Evolutionary conservation across 31 red algal species (phyloP).

Genomic region (Odonthalia washingtoniensis): DNA sequence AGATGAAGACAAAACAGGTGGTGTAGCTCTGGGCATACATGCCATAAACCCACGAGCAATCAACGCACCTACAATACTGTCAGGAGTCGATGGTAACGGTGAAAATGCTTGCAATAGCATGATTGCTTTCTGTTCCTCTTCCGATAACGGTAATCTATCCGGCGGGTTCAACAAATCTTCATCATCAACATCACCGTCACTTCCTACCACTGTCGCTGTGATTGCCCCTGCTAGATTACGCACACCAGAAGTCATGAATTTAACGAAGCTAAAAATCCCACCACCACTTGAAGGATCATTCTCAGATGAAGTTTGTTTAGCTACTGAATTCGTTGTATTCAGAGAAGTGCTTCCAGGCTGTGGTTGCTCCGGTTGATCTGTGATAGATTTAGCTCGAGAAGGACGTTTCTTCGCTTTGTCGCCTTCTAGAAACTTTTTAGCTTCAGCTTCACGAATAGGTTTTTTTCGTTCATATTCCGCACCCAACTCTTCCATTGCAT

Average conservation of each 20-base stretch:
- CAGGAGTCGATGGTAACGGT: slow-evolving; percentile 64
- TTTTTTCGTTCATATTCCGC: background rate
- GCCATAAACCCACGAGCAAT: slow-evolving; percentile 58
- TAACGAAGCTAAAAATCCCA: slow-evolving; percentile 52
- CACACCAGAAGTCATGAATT: slow-evolving; percentile 62
- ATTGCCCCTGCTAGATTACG: slow-evolving; percentile 59
- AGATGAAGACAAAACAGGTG: slow-evolving; percentile 59
- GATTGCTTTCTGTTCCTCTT: slow-evolving; percentile 70
- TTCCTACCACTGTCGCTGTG: slow-evolving; percentile 21
- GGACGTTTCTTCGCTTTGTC: background rate
- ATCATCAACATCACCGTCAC: slow-evolving; percentile 19
- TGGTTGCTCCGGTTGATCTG: background rate
- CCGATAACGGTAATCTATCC: slow-evolving; percentile 55
- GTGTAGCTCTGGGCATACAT: slow-evolving; percentile 45
- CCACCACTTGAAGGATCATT: slow-evolving; percentile 4
- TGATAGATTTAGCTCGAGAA: background rate
- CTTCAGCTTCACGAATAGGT: background rate
- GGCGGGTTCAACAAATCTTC: slow-evolving; percentile 51
- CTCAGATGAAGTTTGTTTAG: background rate
- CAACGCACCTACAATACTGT: slow-evolving; percentile 54
- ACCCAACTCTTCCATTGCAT: slow-evolving; percentile 65
- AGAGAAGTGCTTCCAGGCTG: background rate
- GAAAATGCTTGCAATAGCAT: slow-evolving; percentile 69
- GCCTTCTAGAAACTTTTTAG: background rate
- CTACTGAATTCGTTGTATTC: background rate